Base-by-base conservation (phyloP, 768 basidiomycete genomes). In the Mrakia gelida region DNA sequence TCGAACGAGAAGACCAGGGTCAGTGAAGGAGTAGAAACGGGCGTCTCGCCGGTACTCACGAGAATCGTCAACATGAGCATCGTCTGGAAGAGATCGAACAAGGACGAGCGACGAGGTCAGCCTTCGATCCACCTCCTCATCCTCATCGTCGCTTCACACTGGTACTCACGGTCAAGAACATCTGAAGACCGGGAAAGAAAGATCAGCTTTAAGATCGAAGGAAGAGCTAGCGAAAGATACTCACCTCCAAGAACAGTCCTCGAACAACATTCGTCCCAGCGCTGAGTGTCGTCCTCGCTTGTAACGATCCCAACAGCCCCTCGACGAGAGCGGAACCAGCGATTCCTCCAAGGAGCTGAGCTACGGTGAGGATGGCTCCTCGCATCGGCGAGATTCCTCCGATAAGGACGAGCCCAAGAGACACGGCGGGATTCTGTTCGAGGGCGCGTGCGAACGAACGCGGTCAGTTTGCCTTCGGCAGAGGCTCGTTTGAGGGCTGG, bases 271-370 rank as follows among this genome's bases (percentile, higher is more conserved):
- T 34, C 30, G 81, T 83, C 0, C 84, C 84, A 13, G 62, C 65
- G 5, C 52, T 49, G 7, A 83, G 77, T 11, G 76, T 76, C 3
- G 82, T 83, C 30, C 80, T 59, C 26, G 81, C 80, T 70, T 81
- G 80, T 78, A 83, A 80, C 4, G 83, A 82, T 32, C 84, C 84
- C 16, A 84, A 82, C 9, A 82, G 82, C 3, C 81, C 83, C 65
- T 83, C 78, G 34, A 84, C 83, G 72, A 85, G 80, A 0, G 83
- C 84, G 3, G 83, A 81, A 10, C 80, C 83, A 11, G 82, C 82
- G 63, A 86, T 85, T 34, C 80, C 85, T 23, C 85, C 85, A 0
- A 83, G 76, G 59, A 85, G 77, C 78, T 86, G 85, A 26, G 79
- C 59, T 65, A 85, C 73, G 16, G 81, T 81, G 56, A 86, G 77